Conservation (phyloP, 2,329 filamentous ascomycete species). For the Aspergillus versicolor region DNA sequence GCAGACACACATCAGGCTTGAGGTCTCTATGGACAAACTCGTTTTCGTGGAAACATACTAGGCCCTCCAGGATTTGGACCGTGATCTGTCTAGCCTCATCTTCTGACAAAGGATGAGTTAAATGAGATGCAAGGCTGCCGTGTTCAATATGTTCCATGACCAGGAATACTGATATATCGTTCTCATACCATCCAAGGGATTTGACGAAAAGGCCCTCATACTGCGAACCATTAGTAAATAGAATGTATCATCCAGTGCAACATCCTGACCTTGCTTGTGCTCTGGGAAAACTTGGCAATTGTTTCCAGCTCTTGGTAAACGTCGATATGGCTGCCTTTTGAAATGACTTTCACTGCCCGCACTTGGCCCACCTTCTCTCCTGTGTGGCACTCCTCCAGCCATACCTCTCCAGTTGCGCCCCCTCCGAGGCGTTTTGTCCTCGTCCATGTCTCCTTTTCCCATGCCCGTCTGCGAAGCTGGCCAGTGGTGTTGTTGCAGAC, state of each 20-base stretch:
- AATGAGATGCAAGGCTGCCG: neutral
- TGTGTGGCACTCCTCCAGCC: neutral
- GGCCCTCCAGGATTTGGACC: neutral
- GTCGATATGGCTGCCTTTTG: neutral
- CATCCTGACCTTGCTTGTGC: neutral
- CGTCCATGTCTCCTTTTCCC: too few species aligned
- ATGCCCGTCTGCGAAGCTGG: too few species aligned
- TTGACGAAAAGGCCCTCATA: constrained; percentile 1
- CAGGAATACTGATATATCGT: neutral
- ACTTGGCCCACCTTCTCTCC: neutral
- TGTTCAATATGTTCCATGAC: constrained; percentile 2
- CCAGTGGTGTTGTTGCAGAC: too few species aligned
- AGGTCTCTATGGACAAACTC: constrained; percentile 1
- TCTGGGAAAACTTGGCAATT: neutral
- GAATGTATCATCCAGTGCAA: neutral
- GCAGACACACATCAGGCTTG: neutral
- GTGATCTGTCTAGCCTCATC: neutral
- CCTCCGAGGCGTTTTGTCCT: neutral
- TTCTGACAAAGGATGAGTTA: neutral
- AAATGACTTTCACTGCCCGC: neutral
- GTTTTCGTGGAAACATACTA: neutral
- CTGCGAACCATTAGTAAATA: neutral
- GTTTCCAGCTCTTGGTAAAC: neutral
- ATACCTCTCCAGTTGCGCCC: neutral
- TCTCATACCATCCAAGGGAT: neutral